Base-by-base conservation (phyloP, 352 stramenopile species). In the Globisporangium nagaii region DNA sequence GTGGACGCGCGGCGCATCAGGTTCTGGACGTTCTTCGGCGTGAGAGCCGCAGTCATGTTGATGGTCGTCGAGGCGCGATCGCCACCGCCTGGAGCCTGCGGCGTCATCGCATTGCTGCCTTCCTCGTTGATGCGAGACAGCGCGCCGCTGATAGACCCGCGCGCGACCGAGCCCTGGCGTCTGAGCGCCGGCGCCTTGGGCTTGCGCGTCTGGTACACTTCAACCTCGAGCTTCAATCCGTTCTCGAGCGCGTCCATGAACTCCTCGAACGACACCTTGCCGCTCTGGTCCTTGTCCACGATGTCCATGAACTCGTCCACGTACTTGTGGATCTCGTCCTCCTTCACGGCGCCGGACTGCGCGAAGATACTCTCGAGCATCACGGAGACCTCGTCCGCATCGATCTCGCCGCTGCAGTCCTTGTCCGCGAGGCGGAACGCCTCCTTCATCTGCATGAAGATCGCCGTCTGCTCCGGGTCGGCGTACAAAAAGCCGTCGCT, bases 381-480 rank as follows among this genome's bases (percentile, higher is more conserved):
- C 20, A 79, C 64, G 0, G 73, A 72, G 9, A 93, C 83, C 58
- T 93, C 83, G 28, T 90, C 78, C 0, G 78, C 79, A 31, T 93
- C 76, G 31, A 91, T 88, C 48, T 93, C 83, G 7, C 83, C 83
- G 31, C 79, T 90, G 58, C 83, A 87, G 36, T 93, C 83, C 51
- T 75, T 86, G 57, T 93, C 83, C 0, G 80, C 83, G 1, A 88
- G 53, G 12, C 83, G 75, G 59, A 93, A 93, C 0, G 83, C 83
- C 48, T 93, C 80, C 51, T 93, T 93, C 70, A 93, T 93, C 56
- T 93, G 83, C 83, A 93, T 89, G 57, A 91, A 93, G 48, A 93
- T 63, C 12, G 83, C 83, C 0, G 83, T 93, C 43, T 93, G 76
- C 20, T 93, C 83, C 24, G 78, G 72, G 31, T 93, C 76, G 0